phyloP scores from a whole-genome alignment of 179 eudicot genomes.

The Actinidia polygama region DNA sequence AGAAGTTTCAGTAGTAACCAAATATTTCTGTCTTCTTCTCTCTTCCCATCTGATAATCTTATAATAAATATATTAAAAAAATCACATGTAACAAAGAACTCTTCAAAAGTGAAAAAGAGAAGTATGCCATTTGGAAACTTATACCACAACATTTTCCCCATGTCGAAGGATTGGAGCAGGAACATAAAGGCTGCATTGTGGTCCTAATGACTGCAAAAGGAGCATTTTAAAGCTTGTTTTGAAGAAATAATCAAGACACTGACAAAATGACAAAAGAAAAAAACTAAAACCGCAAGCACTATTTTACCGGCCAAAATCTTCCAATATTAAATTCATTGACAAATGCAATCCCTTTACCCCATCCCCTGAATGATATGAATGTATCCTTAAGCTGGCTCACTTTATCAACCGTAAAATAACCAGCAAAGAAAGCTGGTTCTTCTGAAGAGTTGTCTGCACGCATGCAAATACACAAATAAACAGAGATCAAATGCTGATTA shows the following conservation, averaged over 20 bases:
- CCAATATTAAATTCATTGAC: slow-evolving; percentile 82
- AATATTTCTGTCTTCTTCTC: slow-evolving; percentile 1
- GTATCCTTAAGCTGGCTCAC: slow-evolving; percentile 63
- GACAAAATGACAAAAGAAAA: slow-evolving; percentile 14
- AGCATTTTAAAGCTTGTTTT: background rate
- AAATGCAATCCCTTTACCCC: slow-evolving; percentile 97
- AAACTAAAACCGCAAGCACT: background rate
- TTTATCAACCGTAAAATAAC: slow-evolving; percentile 52
- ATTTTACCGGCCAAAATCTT: slow-evolving; percentile 88
- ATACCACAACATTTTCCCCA: slow-evolving; percentile 81
- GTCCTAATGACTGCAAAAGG: slow-evolving; percentile 72
- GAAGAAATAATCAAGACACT: slow-evolving; percentile 8
- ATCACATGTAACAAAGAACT: background rate
- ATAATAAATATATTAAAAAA: background rate
- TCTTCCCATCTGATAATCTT: background rate
- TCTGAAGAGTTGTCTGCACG: slow-evolving; percentile 43
- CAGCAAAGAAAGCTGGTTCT: slow-evolving; percentile 83
- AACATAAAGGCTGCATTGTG: slow-evolving; percentile 90
- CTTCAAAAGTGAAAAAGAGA: no score
- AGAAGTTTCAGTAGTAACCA: background rate
- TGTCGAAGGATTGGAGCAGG: slow-evolving; percentile 85
- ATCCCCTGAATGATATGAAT: slow-evolving; percentile 74
- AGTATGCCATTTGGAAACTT: slow-evolving; percentile 21
- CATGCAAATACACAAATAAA: background rate
- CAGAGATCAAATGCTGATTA: slow-evolving; percentile 7